Conservation (phyloP, 2,329 filamentous ascomycete genomes). For the Stachybotrys elegans region DNA sequence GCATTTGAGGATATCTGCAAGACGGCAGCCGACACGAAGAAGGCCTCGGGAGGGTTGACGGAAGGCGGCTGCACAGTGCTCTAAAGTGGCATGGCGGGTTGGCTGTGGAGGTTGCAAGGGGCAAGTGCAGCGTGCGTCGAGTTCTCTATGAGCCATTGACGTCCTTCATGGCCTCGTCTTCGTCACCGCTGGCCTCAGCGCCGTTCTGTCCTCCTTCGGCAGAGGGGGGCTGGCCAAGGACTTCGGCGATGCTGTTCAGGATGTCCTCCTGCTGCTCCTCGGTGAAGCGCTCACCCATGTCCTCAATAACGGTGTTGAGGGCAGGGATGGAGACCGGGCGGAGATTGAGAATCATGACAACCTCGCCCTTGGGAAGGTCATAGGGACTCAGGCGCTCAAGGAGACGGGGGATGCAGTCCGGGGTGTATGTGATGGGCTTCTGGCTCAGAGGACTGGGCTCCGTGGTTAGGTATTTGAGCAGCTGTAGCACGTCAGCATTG, state of each 20-base stretch:
- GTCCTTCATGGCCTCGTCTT: conserved; percentile 34
- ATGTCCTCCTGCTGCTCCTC: conserved; percentile 56
- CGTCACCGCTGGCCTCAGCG: conserved; percentile 26
- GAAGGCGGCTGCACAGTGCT: conserved; percentile 49
- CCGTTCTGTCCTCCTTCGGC: conserved; percentile 21
- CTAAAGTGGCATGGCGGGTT: conserved; percentile 33
- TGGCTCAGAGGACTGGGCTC: conserved; percentile 52
- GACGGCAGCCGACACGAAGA: conserved; percentile 46
- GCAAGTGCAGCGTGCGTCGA: too few relatives aligned
- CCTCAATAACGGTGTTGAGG: conserved; percentile 60
- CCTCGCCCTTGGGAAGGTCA: conserved; percentile 61
- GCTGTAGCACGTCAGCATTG: too few relatives aligned
- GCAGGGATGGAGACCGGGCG: conserved; percentile 52
- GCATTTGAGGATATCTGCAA: conserved; percentile 57
- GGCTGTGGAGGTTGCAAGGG: too few relatives aligned
- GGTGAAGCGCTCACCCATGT: conserved; percentile 56
- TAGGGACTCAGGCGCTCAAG: conserved; percentile 51
- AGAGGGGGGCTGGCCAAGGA: conserved; percentile 48
- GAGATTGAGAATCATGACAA: conserved; percentile 64
- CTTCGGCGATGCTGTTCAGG: conserved; percentile 48
- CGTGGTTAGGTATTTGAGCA: conserved; percentile 55
- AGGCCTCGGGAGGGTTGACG: conserved; percentile 44
- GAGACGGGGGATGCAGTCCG: conserved; percentile 47
- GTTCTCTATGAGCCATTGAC: conserved; percentile 1
- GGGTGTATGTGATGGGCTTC: conserved; percentile 46